These are phyloP conservation scores for Camptophora hylomeconis DNA, from an alignment of 2,329 filamentous ascomycete genomes.

Conservation along the genomic window DNA sequence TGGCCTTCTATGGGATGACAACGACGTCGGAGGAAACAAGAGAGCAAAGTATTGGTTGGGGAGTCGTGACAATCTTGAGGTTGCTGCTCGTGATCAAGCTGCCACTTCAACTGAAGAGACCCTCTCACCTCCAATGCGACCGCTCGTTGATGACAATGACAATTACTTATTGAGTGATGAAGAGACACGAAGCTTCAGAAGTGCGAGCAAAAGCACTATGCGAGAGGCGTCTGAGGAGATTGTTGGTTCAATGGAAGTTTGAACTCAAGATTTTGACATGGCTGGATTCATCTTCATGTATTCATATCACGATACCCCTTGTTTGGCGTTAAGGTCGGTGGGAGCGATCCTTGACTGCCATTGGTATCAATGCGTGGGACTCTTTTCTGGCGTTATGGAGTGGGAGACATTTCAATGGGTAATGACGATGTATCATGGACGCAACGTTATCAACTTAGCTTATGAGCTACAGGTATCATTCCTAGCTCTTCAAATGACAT, in stretches of 20 bases:
- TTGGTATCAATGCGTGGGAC: too few species aligned
- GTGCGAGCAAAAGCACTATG: conserved; percentile 29
- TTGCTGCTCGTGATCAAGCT: conserved; percentile 26
- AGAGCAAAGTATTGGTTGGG: conserved; percentile 83
- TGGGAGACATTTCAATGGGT: too few species aligned
- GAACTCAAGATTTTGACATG: too few species aligned
- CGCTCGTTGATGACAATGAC: conserved; percentile 27
- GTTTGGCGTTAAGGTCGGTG: too few species aligned
- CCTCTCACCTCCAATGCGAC: conserved; percentile 16
- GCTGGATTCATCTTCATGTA: too few species aligned
- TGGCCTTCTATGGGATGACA: conserved; percentile 32
- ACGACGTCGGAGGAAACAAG: conserved; percentile 53
- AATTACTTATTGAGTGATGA: conserved; percentile 33
- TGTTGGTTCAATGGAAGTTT: conserved; percentile 40
- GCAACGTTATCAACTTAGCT: too few species aligned
- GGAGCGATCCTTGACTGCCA: too few species aligned
- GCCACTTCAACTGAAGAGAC: conserved; percentile 7
- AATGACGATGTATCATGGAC: too few species aligned
- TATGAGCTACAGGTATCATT: too few species aligned
- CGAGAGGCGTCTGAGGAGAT: conserved; percentile 42
- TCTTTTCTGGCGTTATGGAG: too few species aligned
- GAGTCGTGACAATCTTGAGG: conserved; percentile 38
- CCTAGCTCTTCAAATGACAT: too few species aligned
- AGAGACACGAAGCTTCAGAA: conserved; percentile 25
- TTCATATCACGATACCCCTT: too few species aligned